Conservation (phyloP, 2,329 filamentous ascomycete genomes). For the Phialophora chinensis region DNA sequence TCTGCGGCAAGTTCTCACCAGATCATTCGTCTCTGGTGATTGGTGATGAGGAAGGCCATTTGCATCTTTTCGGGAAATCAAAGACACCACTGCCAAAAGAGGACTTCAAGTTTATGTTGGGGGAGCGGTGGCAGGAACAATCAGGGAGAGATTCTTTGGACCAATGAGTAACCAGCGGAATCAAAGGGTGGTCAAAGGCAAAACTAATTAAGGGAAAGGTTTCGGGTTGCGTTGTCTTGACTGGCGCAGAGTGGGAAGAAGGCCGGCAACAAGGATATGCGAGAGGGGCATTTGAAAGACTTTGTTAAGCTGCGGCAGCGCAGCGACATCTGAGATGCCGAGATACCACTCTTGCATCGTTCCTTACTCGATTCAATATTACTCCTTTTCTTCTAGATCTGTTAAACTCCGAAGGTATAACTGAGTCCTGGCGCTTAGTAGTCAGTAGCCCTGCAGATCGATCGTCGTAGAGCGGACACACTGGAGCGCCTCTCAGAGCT, state of each 20-base stretch:
- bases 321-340: background rate
- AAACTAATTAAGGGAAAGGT: too few relatives aligned
- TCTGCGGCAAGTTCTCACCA: conserved; percentile 63
- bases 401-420: background rate
- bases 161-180: background rate
- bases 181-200: background rate
- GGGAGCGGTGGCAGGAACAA: background rate
- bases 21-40: conserved; percentile 63
- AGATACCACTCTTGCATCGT: background rate
- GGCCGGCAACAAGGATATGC: background rate
- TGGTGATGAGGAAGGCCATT: conserved; percentile 62
- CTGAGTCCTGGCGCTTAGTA: background rate
- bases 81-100: conserved; percentile 6
- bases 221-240: too few relatives aligned
- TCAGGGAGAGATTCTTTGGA: background rate
- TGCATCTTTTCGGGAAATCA: conserved; percentile 56
- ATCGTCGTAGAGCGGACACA: too few relatives aligned
- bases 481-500: background rate
- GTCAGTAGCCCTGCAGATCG: background rate
- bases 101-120: conserved; percentile 3
- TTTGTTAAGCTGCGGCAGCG: background rate
- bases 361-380: background rate
- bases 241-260: too few relatives aligned
- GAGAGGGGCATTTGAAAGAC: background rate
- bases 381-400: background rate